A percentile compares a stretch with the other conserved stretches of the same genome.
These are phyloP conservation scores for Sedum album DNA, from an alignment of 164 flowering plant genomes.

Conservation along the genomic window DNA sequence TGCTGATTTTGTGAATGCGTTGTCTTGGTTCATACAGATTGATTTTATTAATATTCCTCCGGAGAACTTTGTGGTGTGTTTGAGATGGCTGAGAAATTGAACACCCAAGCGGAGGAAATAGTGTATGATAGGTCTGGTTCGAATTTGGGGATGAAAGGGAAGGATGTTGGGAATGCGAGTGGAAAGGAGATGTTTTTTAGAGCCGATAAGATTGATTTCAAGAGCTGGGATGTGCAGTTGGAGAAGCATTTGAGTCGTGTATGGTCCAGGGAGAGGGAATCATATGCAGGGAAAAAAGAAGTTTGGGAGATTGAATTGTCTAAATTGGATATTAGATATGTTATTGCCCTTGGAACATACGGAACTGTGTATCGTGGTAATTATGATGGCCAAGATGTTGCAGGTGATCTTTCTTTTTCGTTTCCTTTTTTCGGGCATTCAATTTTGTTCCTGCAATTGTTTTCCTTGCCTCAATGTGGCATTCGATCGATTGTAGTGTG, in stretches of 20 bases:
- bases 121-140: neutral
- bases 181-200: neutral
- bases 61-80: too few relatives aligned
- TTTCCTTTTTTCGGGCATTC: neutral
- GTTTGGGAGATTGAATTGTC: conserved; percentile 4
- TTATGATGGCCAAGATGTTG: neutral
- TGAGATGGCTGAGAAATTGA: neutral
- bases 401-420: neutral
- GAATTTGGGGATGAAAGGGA: neutral
- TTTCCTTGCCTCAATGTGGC: too few relatives aligned
- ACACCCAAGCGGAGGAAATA: neutral
- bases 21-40: too few relatives aligned
- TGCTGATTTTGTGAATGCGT: too few relatives aligned
- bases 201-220: conserved; percentile 2
- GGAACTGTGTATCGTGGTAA: neutral
- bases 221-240: neutral
- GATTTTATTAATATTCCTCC: too few relatives aligned
- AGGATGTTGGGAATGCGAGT: neutral
- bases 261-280: conserved; percentile 3
- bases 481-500: too few relatives aligned
- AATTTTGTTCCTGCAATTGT: too few relatives aligned
- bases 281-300: neutral
- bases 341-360: neutral
- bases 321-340: neutral
- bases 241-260: conserved; percentile 3